Conservation (phyloP, 371 early-diverging fungal genomes). For the Mortierella sp. region DNA sequence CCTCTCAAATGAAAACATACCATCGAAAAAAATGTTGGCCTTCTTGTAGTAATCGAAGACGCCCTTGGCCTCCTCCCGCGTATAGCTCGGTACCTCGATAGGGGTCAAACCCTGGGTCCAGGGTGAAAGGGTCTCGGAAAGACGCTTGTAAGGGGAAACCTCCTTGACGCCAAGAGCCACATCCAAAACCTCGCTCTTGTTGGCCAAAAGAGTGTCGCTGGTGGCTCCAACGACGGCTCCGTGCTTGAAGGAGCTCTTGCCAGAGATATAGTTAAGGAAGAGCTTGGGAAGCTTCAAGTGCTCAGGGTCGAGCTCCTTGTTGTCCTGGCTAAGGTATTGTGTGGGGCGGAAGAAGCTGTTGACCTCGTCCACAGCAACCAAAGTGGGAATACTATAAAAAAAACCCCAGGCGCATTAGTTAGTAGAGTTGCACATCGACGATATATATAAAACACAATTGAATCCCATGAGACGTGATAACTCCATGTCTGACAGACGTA, state of each 20-base stretch:
- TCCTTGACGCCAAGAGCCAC: constrained; percentile 51
- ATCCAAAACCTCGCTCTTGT: constrained; percentile 56
- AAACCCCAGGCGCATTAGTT: no score
- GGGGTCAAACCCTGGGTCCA: constrained; percentile 53
- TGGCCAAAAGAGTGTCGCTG: constrained; percentile 36
- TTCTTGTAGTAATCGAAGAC: constrained; percentile 60
- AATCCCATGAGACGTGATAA: no score
- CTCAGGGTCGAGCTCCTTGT: constrained; percentile 54
- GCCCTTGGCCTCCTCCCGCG: constrained; percentile 55
- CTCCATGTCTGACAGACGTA: constrained; percentile 3
- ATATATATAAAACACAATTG: background rate
- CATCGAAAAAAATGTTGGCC: constrained; percentile 54
- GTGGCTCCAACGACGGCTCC: constrained; percentile 56
- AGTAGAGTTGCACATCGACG: background rate
- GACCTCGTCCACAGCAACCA: constrained; percentile 59
- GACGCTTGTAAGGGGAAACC: constrained; percentile 52
- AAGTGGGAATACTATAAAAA: constrained; percentile 44
- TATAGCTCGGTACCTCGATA: constrained; percentile 54
- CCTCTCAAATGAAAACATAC: constrained; percentile 17
- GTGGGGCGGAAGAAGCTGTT: constrained; percentile 58
- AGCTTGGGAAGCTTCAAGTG: constrained; percentile 47
- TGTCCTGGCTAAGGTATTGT: constrained; percentile 51
- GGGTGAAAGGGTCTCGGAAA: constrained; percentile 37
- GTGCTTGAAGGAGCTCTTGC: constrained; percentile 50
- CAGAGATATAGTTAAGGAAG: constrained; percentile 58